phyloP scores from a whole-genome alignment of 2,329 filamentous ascomycete genomes.

The Malbranchea zuffiana region DNA sequence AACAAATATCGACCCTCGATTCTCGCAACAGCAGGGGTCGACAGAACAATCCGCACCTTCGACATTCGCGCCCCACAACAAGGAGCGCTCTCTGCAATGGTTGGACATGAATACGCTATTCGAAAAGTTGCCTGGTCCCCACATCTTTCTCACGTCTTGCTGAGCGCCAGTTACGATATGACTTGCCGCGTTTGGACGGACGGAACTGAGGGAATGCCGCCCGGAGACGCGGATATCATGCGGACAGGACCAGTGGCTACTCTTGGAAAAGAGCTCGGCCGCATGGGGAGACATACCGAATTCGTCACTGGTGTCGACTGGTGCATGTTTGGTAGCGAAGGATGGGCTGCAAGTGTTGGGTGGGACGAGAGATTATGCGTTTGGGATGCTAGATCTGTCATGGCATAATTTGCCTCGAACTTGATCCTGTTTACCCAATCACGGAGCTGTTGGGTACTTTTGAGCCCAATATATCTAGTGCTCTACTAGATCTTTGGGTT shows the following conservation, averaged over 20 bases:
- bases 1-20: constrained; percentile 89
- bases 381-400: constrained; percentile 71
- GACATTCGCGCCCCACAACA: constrained; percentile 68
- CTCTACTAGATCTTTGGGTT: no score
- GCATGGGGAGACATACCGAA: constrained; percentile 90
- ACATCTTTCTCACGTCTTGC: constrained; percentile 75
- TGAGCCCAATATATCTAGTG: no score
- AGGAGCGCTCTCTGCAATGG: constrained; percentile 62
- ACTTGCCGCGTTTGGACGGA: constrained; percentile 91
- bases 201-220: constrained; percentile 40
- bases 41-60: constrained; percentile 76
- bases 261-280: constrained; percentile 61
- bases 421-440: no score
- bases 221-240: constrained; percentile 29
- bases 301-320: constrained; percentile 95
- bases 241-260: constrained; percentile 29
- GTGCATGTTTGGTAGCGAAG: constrained; percentile 91
- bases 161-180: constrained; percentile 96
- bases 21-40: constrained; percentile 80
- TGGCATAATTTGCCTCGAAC: constrained; percentile 27
- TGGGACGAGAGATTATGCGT: constrained; percentile 89
- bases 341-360: constrained; percentile 87
- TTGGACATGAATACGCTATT: constrained; percentile 85
- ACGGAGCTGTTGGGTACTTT: no score
- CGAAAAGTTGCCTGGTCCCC: constrained; percentile 82